Evolutionary conservation across 306 rosid genomes (phyloP), one percentile per base, ranked within the genome.

Genomic region (Vicia sativa): DNA sequence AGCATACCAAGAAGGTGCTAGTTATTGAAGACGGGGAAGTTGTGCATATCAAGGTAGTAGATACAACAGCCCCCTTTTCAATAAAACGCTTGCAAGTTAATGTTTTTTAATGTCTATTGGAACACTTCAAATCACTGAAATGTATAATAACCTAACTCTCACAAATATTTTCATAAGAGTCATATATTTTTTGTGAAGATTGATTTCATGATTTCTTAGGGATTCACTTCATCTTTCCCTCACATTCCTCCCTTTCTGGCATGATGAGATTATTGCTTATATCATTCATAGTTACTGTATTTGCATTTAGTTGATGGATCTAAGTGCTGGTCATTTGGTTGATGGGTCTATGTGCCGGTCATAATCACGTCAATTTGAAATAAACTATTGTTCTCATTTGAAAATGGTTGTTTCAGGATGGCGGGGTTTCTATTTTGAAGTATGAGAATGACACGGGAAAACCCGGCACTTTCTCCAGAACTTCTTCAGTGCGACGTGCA

Each of bases 11-110:
- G 78, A 93, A 86, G 80, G 97, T 88, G 68, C 81, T 93, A 77
- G 97, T 86, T 73, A 93, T 93, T 67, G 96, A 90, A 86, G 98
- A 93, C 80, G 95, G 87, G 65, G 98, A 93, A 90, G 95, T 93
- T 19, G 95, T 93, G 65, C 98, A 93, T 85, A 83, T 93, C 45
- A 93, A 88, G 98, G 98, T 93, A 77, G 98, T 93, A 77, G 75
- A 68, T 23, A 55, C 68, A 18, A 5, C 49, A 50, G 18, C 35
- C 45, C 73, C 62, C 35, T 50, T 61, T 60, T 63, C 29, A 16
- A 66, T 54, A 49, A 55, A 12, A 23, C 60, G 38, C 67, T 23
- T 56, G 55, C 55, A 38, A 39, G 48, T 52, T 42, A 50, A 21
- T 29, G 28, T 46, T 12, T 50, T 65, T 64, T 52, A 25, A 67